A percentile compares a stretch with the other conserved stretches of the same genome.
Conservation (phyloP, 139 green algal species). For the Auxenochlorella protothecoides region DNA sequence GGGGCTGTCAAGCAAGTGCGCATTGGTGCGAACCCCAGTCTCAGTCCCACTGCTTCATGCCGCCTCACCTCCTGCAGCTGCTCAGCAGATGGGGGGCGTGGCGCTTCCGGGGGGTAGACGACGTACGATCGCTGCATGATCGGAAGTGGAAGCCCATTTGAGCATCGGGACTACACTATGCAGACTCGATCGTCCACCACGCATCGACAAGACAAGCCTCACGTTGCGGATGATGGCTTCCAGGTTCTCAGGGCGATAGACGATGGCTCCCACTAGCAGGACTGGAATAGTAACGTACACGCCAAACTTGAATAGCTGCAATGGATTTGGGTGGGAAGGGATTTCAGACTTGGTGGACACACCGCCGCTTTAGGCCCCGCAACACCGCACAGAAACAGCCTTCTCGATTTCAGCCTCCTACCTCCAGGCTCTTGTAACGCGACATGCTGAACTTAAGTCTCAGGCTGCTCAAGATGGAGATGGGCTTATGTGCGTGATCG, state of each 20-base stretch:
- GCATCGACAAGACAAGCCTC: neutral
- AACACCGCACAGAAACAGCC: no score
- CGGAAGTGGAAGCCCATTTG: neutral
- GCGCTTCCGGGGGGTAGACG: slow-evolving; percentile 29
- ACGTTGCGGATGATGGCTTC: slow-evolving; percentile 40
- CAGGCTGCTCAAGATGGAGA: no score
- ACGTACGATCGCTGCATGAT: slow-evolving; percentile 27
- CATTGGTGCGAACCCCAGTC: no score
- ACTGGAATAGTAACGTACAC: slow-evolving; percentile 60
- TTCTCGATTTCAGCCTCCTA: neutral
- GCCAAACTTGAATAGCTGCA: slow-evolving; percentile 64
- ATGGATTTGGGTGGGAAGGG: neutral
- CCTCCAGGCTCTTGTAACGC: slow-evolving; percentile 1
- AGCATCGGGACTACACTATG: neutral
- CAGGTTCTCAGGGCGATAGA: slow-evolving; percentile 40
- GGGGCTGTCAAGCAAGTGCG: no score
- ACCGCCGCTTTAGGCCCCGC: no score
- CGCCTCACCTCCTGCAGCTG: slow-evolving; percentile 12
- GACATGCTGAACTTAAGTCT: neutral
- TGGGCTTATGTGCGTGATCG: no score
- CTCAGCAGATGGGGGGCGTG: slow-evolving; percentile 19
- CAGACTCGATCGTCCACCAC: neutral
- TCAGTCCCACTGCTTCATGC: no score
- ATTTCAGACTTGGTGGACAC: neutral
- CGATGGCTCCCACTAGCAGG: slow-evolving; percentile 51